phyloP scores from a whole-genome alignment of 768 basidiomycete species.

The Mycena crocata region DNA sequence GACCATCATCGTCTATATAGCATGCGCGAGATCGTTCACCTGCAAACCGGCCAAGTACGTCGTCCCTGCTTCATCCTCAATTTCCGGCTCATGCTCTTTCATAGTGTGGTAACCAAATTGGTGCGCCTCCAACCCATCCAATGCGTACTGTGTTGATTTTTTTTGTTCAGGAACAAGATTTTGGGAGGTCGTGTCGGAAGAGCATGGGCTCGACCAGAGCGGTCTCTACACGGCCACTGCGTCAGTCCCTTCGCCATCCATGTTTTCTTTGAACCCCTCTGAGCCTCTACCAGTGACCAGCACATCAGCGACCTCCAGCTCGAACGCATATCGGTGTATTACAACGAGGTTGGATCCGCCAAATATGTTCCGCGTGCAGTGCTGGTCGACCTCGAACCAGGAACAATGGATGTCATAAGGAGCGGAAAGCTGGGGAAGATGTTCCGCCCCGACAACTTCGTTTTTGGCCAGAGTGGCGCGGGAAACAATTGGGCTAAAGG shows the following conservation, averaged over 20 bases:
- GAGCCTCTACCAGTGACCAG: constrained; percentile 83
- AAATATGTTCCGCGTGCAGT: constrained; percentile 99
- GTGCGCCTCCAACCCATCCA: constrained; percentile 49
- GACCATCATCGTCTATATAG: constrained; percentile 59
- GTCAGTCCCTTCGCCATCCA: background rate
- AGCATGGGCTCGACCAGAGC: constrained; percentile 95
- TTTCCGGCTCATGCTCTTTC: constrained; percentile 44
- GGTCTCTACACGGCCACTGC: constrained; percentile 93
- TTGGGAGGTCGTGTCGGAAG: constrained; percentile 98
- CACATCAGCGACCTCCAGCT: constrained; percentile 94
- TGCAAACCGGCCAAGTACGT: constrained; percentile 96
- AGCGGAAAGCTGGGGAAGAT: constrained; percentile 90
- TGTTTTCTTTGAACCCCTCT: background rate
- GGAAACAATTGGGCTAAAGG: constrained; percentile 99
- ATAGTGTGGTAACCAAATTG: constrained; percentile 99
- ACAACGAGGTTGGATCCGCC: constrained; percentile 93
- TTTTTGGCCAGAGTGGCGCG: constrained; percentile 97
- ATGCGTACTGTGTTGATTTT: background rate
- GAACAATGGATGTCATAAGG: constrained; percentile 93
- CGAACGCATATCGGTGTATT: constrained; percentile 97
- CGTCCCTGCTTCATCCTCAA: constrained; percentile 8
- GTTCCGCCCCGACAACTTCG: constrained; percentile 98
- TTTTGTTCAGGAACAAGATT: constrained; percentile 84
- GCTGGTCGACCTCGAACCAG: constrained; percentile 96
- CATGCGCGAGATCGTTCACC: constrained; percentile 99